Evolutionary conservation across 169 alveolate species (phyloP), one percentile per base, ranked within the genome.

Genomic region (Plasmodium gaboni): DNA sequence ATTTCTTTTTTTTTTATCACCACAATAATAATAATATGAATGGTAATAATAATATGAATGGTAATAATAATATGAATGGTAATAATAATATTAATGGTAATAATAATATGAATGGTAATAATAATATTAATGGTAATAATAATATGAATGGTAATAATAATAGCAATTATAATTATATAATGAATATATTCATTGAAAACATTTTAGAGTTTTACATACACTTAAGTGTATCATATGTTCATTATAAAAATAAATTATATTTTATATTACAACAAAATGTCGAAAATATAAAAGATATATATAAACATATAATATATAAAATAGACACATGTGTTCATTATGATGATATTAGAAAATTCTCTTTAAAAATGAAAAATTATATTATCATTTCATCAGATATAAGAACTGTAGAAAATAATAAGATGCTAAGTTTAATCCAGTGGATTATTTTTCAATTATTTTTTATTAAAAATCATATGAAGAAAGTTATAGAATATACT

Each of bases 361-460:
- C 71, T n/a, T 1, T 53, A n/a, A 55, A 24, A 32, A 1, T 74
- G 24, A 4, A 24, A 0, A 10, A 59, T 74, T 60, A 59, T 44
- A 44, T 60, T 2, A 46, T 60, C 46, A 38, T 38, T 5, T 38
- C 46, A 4, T 8, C 50, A 1, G 73, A 74, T 50, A 42, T 48
- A n/a, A 46, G 42, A 2, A 60, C 15, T 6, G 46, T 19, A 17
- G 42, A 44, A 2, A 61, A 28, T 8, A 38, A n/a, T 1, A 8
- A 65, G 10, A 17, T 64, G 15, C 4, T 9, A 1, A 12, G 12
- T n/a, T 44, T 46, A 22, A 50, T 80, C 7, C 51, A n/a, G 15
- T 80, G 90, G 90, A 80, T 80, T 28, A 38, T 60, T 6, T 19
- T 80, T 12, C 90, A 80, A 42, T 32, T 80, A 24, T 80, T 28